Base-by-base conservation (phyloP, 192 early-diverging fungal species). In the Dispira parvispora region DNA sequence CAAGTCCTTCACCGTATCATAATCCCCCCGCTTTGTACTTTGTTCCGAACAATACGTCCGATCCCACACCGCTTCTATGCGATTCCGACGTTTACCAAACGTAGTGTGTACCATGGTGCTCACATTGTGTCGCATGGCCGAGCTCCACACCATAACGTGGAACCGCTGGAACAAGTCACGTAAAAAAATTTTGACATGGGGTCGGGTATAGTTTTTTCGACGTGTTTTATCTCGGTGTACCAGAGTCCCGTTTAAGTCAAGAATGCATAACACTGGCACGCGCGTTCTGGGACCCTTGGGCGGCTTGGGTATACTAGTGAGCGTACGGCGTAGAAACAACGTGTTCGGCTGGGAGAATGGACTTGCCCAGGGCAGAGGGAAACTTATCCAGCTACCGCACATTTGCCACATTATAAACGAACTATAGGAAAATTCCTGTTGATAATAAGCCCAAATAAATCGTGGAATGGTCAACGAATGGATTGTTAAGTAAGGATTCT, bases 111-210 rank as follows among this genome's bases (percentile, higher is more conserved):
- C 46, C 83, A 87, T 87, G 13, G 62, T 73, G 5, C 69, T 18
- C 1, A 89, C 80, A 45, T 73, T 86, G 0, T 42, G 21, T 2
- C 71, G 71, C 23, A 77, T 74, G 0, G 87, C 83, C 9, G 84
- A 84, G 58, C 82, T 84, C 87, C 87, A 89, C 6, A 89, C 67
- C 81, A 86, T 83, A 18, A 89, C 85, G 3, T 71, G 68, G 75
- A 80, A 89, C 61, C 77, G 62, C 8, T 67, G 49, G 45, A 82
- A 70, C 0, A 80, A 60, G 68, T 79, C 86, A 10, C 66, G 27
- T 27, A 87, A 63, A 62, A 89, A 86, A 2, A 68, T 49, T 0
- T 47, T 20, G 16, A 82, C 64, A 58, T 73, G 62, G 0, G 87
- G 87, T 5, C 87, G 76, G 0, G 65, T 44, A 25, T 61, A 55